phyloP scores from a whole-genome alignment of 768 basidiomycete genomes.

The Collybia sp. region DNA sequence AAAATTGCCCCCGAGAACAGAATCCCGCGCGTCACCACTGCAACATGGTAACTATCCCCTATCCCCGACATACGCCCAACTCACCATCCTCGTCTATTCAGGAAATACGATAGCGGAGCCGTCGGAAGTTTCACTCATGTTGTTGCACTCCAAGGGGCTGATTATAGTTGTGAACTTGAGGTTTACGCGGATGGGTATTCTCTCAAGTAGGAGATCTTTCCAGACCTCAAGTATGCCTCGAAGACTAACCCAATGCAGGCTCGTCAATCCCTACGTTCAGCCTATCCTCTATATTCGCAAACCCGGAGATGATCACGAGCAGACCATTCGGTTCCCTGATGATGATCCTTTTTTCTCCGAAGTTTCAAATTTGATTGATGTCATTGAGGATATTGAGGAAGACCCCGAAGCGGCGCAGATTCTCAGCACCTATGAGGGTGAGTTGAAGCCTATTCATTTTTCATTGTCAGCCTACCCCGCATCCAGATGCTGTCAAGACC shows the following conservation, averaged over 20 bases:
- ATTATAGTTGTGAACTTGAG: slow-evolving; percentile 94
- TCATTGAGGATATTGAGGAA: slow-evolving; percentile 86
- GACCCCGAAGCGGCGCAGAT: slow-evolving; percentile 78
- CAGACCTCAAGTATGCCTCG: background rate
- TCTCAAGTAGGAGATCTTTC: slow-evolving; percentile 51
- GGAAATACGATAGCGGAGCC: slow-evolving; percentile 95
- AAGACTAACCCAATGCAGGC: slow-evolving; percentile 29
- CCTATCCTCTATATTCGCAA: slow-evolving; percentile 84
- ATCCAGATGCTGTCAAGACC: slow-evolving; percentile 75
- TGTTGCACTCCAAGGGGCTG: slow-evolving; percentile 84
- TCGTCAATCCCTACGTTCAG: slow-evolving; percentile 91
- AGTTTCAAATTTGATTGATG: slow-evolving; percentile 83
- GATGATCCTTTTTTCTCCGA: slow-evolving; percentile 96
- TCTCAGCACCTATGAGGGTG: slow-evolving; percentile 82
- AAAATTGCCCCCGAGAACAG: slow-evolving; percentile 83
- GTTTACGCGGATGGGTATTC: slow-evolving; percentile 92
- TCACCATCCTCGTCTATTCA: slow-evolving; percentile 16
- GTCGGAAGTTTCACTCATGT: slow-evolving; percentile 91
- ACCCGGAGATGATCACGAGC: slow-evolving; percentile 77
- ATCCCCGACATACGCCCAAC: background rate
- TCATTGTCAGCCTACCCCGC: slow-evolving; percentile 1
- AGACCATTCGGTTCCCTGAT: slow-evolving; percentile 64
- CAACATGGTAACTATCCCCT: slow-evolving; percentile 62
- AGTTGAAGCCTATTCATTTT: slow-evolving; percentile 6
- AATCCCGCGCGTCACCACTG: slow-evolving; percentile 90